Percentiles rank a stretch among this genome's conserved stretches.
Conservation (phyloP, 2,329 filamentous ascomycete genomes). For the Laburnicola sp. region DNA sequence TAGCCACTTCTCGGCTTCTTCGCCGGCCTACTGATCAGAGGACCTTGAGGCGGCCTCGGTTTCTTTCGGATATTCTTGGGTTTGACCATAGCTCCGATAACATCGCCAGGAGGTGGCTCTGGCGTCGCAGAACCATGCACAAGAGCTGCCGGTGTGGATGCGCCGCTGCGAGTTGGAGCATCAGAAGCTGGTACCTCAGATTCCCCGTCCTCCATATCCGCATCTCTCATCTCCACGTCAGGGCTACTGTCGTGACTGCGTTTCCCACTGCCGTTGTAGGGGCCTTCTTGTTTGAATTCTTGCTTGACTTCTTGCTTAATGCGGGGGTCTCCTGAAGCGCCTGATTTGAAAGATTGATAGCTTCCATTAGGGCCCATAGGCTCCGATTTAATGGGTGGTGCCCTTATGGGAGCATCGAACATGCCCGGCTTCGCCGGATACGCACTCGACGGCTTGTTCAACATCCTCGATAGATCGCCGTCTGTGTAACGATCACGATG, state of each 20-base stretch:
- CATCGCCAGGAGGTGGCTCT: constrained; percentile 15
- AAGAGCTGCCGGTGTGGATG: constrained; percentile 28
- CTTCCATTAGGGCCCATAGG: constrained; percentile 29
- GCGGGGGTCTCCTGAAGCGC: too few species aligned
- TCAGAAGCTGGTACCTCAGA: constrained; percentile 28
- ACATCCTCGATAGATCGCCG: constrained; percentile 61
- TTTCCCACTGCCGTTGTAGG: constrained; percentile 76
- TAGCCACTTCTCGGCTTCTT: constrained; percentile 36
- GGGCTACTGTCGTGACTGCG: constrained; percentile 75
- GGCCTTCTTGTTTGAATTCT: constrained; percentile 63
- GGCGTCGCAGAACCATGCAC: constrained; percentile 12
- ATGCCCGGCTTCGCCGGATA: constrained; percentile 36
- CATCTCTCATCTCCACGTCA: constrained; percentile 61
- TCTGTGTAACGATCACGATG: constrained; percentile 74
- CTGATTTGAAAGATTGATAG: constrained; percentile 16
- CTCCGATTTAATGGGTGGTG: constrained; percentile 26
- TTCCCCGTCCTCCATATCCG: constrained; percentile 35
- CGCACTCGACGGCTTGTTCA: constrained; percentile 56
- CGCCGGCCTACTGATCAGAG: constrained; percentile 29
- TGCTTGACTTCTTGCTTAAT: constrained; percentile 21
- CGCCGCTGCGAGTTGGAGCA: constrained; percentile 27
- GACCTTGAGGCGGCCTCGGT: constrained; percentile 29
- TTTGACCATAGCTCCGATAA: constrained; percentile 30
- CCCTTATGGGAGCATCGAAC: constrained; percentile 29
- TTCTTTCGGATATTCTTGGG: constrained; percentile 36